A percentile compares a stretch with the other conserved stretches of the same genome.
Conservation (phyloP, 2,329 filamentous ascomycete species). For the Didymella keratinophila region DNA sequence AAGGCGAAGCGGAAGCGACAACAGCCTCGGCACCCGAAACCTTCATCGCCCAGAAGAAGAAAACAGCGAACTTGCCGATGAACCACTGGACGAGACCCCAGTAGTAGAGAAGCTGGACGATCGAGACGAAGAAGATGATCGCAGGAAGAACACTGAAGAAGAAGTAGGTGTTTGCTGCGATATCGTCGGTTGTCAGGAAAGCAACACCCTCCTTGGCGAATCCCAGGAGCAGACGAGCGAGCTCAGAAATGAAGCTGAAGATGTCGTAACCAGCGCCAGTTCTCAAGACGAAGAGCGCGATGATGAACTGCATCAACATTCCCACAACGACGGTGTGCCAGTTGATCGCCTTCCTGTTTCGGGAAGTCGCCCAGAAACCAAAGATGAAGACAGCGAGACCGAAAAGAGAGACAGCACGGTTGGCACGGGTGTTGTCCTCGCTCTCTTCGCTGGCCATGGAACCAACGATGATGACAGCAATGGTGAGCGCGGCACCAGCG, state of each 20-base stretch:
- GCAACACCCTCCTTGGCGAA: conserved; percentile 76
- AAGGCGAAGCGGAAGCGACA: conserved; percentile 89
- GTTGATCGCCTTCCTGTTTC: conserved; percentile 65
- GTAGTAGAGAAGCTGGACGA: conserved; percentile 89
- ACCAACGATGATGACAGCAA: conserved; percentile 78
- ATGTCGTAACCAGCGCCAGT: conserved; percentile 84
- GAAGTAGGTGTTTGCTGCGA: conserved; percentile 59
- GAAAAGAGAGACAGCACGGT: conserved; percentile 82
- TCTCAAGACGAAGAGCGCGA: conserved; percentile 86
- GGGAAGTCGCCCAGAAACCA: conserved; percentile 74
- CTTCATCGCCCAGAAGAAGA: conserved; percentile 89
- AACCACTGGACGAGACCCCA: conserved; percentile 87
- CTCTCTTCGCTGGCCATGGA: conserved; percentile 76
- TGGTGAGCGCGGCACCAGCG: conserved; percentile 67
- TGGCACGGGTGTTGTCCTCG: conserved; percentile 77
- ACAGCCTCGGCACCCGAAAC: conserved; percentile 94
- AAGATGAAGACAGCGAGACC: conserved; percentile 76
- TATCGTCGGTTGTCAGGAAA: conserved; percentile 68
- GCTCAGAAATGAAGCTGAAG: conserved; percentile 83
- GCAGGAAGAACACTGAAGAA: conserved; percentile 87
- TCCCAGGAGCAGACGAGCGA: conserved; percentile 76
- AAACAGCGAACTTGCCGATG: conserved; percentile 82
- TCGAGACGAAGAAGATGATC: conserved; percentile 94
- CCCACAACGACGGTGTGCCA: conserved; percentile 75
- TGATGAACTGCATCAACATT: conserved; percentile 86